Base-by-base conservation (phyloP, 192 early-diverging fungal species). In the Coemansia sp. region DNA sequence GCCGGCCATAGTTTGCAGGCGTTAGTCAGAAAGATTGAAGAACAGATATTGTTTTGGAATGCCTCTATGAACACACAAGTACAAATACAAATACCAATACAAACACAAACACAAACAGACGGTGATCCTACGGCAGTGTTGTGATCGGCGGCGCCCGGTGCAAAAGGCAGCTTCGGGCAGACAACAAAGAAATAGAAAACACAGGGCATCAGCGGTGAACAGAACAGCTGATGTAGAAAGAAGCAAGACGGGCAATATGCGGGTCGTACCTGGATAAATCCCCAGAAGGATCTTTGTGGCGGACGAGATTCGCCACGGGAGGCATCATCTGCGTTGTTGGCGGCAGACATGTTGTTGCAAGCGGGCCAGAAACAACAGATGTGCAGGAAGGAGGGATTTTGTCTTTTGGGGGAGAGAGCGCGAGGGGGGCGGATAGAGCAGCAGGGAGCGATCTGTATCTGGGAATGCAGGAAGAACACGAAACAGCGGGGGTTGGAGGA, bases 71-170 rank as follows among this genome's bases (percentile, higher is more conserved):
- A 52, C n/a, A 18, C 8, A n/a, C 7, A 21, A n/a, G 19, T n/a
- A 18, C n/a, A 18, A 18, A 9, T 10, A 18, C n/a, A 18, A n/a
- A 8, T 18, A 16, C 8, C 49, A 52, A 52, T 16, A 26, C 36
- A 56, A 36, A 18, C 10, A 56, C 32, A 32, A 32, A 32, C 32
- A 32, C 32, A 32, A 32, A 4, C 32, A 32, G 32, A 1, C 32
- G 21, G 26, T 9, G 21, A 56, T 36, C 32, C 9, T 8, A 36
- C 26, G 22, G 57, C 26, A 56, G 26, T 67, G 47, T 65, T 65
- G 37, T 63, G 62, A 49, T 63, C 62, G 48, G 45, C 62, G 55
- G 15, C 2, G 36, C 47, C 62, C 47, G 39, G 56, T 22, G 55
- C 39, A 43, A 41, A 59, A 36, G 15, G 1, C 26, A 26, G 46